Percentiles rank a stretch among this genome's conserved stretches.
phyloP scores from a whole-genome alignment of 1,284 basidiomycete species.

The Cutaneotrichosporon arboriforme region DNA sequence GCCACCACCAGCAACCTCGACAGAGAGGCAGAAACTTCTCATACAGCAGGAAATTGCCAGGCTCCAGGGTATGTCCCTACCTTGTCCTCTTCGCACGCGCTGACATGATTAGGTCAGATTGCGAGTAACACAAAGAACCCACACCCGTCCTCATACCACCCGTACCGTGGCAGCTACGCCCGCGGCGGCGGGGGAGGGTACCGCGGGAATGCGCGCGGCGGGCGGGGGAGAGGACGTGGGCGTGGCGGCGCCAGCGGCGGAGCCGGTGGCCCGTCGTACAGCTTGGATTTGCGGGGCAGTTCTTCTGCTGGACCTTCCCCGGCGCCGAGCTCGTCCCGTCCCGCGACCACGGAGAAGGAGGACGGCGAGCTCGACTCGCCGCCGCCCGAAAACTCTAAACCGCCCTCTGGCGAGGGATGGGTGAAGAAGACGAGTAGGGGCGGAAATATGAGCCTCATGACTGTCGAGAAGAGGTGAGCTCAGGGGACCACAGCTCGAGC shows the following conservation, averaged over 20 bases:
- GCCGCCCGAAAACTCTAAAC: background rate
- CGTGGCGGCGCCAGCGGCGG: too few relatives aligned
- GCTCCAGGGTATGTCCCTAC: background rate
- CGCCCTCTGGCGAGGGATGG: slow-evolving; percentile 20
- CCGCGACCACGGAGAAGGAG: slow-evolving; percentile 2
- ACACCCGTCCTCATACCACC: slow-evolving; percentile 27
- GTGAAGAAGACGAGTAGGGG: slow-evolving; percentile 36
- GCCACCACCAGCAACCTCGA: slow-evolving; percentile 11
- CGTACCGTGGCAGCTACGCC: slow-evolving; percentile 26
- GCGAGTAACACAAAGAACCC: slow-evolving; percentile 25
- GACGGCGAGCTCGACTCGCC: slow-evolving; percentile 12
- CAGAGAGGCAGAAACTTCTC: slow-evolving; percentile 40
- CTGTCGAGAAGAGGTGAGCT: slow-evolving; percentile 41
- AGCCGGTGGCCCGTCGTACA: slow-evolving; percentile 1
- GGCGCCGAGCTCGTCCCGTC: background rate
- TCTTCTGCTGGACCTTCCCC: background rate
- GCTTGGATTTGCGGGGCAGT: slow-evolving; percentile 3
- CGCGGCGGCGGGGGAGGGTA: slow-evolving; percentile 10
- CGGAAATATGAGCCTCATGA: slow-evolving; percentile 49
- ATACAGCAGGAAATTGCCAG: slow-evolving; percentile 45
- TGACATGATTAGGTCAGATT: slow-evolving; percentile 28
- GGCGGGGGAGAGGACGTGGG: slow-evolving; percentile 4
- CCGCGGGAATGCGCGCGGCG: slow-evolving; percentile 2
- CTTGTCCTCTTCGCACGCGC: too few relatives aligned
- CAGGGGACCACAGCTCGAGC: background rate